Evolutionary conservation across 257 asterid genomes (phyloP).

Genomic region (Petunia secreta): DNA sequence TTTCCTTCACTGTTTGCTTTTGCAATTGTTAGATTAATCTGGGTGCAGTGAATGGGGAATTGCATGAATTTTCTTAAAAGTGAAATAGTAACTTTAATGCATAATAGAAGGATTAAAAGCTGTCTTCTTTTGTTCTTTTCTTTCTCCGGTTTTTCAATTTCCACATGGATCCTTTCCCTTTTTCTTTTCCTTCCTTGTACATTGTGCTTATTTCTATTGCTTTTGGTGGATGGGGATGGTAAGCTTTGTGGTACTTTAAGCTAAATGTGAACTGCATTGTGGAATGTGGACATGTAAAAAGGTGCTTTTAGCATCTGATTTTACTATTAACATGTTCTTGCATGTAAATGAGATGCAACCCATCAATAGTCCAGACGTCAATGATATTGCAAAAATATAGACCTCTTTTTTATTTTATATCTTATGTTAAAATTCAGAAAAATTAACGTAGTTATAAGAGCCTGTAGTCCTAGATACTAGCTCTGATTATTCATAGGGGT

Average conservation of each 20-base stretch:
- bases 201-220: neutral
- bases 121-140: constrained; percentile 27
- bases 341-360: neutral
- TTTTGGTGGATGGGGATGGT: constrained; percentile 3
- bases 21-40: constrained; percentile 42
- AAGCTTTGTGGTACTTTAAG: neutral
- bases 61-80: constrained; percentile 51
- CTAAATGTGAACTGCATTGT: neutral
- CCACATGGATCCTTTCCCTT: neutral
- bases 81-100: constrained; percentile 44
- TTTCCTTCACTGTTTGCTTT: constrained; percentile 55
- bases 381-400: too few species aligned
- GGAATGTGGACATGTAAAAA: constrained; percentile 7
- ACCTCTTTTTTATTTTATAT: neutral
- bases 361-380: neutral
- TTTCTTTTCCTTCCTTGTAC: neutral
- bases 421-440: neutral
- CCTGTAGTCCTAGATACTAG: neutral
- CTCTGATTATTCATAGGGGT: neutral
- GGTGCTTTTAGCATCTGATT: constrained; percentile 12
- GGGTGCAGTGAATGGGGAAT: constrained; percentile 50
- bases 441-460: neutral
- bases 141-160: neutral
- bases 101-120: constrained; percentile 38
- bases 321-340: neutral